Conservation (phyloP, 345 rosid genomes). For the Syzygium aromaticum region DNA sequence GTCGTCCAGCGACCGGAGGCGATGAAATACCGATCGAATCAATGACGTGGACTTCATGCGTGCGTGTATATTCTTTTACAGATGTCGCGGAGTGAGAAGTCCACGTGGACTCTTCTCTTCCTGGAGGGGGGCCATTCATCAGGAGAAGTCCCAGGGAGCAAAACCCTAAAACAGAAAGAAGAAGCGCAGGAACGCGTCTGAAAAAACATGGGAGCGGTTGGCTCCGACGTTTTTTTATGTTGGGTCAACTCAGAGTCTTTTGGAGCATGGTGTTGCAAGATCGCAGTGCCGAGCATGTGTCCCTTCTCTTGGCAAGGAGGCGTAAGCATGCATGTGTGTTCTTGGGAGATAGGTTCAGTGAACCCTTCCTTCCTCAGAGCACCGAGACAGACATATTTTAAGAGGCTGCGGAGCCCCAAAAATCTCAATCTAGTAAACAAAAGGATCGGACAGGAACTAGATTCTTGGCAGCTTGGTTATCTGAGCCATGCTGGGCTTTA, state of each 20-base stretch:
- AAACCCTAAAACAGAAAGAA: not conserved
- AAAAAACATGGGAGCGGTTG: not conserved
- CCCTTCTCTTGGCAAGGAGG: not conserved
- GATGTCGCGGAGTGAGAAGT: not conserved
- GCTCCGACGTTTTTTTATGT: not conserved
- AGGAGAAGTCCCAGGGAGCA: not conserved
- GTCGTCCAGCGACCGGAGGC: not conserved
- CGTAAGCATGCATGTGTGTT: not conserved
- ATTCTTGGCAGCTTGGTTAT: slow-evolving; percentile 19
- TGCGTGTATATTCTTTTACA: not conserved
- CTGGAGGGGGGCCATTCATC: not conserved
- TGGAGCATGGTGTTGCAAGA: not conserved
- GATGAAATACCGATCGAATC: not conserved
- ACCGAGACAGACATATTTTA: not conserved
- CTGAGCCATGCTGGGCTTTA: not conserved
- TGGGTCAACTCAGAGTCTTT: not conserved
- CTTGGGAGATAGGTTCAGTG: not conserved
- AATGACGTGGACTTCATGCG: not conserved
- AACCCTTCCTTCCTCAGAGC: not conserved
- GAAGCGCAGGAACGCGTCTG: not conserved
- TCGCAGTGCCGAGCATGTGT: not conserved
- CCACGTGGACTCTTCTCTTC: not conserved
- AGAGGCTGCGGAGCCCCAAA: slow-evolving; percentile 6
- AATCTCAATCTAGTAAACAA: slow-evolving; percentile 5
- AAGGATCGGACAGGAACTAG: not conserved